These are phyloP conservation scores for Juglanconis sp. DNA, from an alignment of 2,329 filamentous ascomycete species.

Conservation along the genomic window DNA sequence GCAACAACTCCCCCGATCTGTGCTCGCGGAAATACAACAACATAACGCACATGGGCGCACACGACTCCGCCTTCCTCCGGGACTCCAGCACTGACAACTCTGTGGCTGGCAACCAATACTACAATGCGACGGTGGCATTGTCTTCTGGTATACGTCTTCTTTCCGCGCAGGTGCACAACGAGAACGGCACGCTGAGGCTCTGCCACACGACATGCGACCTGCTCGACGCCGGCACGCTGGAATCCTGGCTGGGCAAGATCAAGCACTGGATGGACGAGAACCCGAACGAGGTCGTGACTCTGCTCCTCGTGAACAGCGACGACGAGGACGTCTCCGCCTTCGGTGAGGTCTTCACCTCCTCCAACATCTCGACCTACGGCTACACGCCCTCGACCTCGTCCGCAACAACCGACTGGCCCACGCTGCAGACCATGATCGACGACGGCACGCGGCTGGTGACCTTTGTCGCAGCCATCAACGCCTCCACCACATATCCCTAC, in stretches of 20 bases:
- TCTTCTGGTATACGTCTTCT: constrained; percentile 69
- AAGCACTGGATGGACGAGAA: constrained; percentile 67
- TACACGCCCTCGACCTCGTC: constrained; percentile 50
- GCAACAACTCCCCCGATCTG: constrained; percentile 77
- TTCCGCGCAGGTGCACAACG: constrained; percentile 67
- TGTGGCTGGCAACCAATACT: constrained; percentile 69
- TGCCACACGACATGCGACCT: constrained; percentile 68
- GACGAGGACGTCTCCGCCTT: constrained; percentile 53
- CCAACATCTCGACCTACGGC: constrained; percentile 59
- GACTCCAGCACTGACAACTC: constrained; percentile 60
- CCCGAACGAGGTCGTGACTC: constrained; percentile 71
- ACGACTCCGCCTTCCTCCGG: constrained; percentile 70
- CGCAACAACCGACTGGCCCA: constrained; percentile 60
- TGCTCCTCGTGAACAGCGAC: constrained; percentile 71
- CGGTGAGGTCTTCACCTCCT: constrained; percentile 49
- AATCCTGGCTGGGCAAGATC: constrained; percentile 61
- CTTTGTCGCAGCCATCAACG: constrained; percentile 59
- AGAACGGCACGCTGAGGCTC: constrained; percentile 57
- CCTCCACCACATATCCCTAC: constrained; percentile 46
- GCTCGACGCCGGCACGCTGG: constrained; percentile 65
- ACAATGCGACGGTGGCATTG: constrained; percentile 68
- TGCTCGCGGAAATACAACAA: constrained; percentile 71
- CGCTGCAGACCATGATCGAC: constrained; percentile 65
- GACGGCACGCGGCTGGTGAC: constrained; percentile 63
- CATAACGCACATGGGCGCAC: constrained; percentile 74